Evolutionary conservation across 208 protist species (phyloP), one percentile per base, ranked within the genome.

Genomic region (Acanthamoeba sp.): DNA sequence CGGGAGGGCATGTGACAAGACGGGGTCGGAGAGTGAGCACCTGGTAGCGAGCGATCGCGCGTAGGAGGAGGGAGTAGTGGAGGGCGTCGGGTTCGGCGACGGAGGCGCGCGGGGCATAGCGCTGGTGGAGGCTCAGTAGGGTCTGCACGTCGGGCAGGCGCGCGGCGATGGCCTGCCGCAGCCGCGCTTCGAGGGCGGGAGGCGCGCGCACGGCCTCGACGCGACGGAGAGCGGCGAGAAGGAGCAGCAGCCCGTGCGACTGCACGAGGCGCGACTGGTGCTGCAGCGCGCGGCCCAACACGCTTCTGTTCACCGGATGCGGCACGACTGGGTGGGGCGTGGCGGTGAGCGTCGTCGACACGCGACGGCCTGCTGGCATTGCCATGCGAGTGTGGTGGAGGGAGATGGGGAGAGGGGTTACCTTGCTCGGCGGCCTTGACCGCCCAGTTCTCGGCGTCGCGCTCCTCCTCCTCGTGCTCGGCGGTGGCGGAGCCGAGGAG

Each of bases 261-360:
- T 73, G 64, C 64, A 73, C 64, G 9, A 73, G 64, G 4, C 64
- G 64, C 27, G 64, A 73, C 34, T 73, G 64, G 34, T 73, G 64
- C 34, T 73, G 64, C 64, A 73, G 34, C 34, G 64, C 64, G 1
- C 64, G 64, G 1, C 64, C 64, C 64, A 73, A 36, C 10, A 73
- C 64, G 64, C 64, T 16, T n/a, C 64, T 29, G 27, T 73, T 73
- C 10, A 73, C 5, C 27, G 64, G 64, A 73, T 40, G 64, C 12
- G 64, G 64, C 4, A 73, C 18, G 7, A 73, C 64, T 73, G 34
- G 1, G 36, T 10, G 9, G 4, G 36, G 7, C 27, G 27, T 7
- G 18, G 34, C 18, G 27, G 18, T 48, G 6, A 48, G 42, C 10
- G 6, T 48, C 42, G 10, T 48, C 42, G 42, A 3, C 10, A 48